Percentiles rank a stretch among this genome's conserved stretches.
Evolutionary conservation across 495 filamentous ascomycete genomes (phyloP).

Genomic region (Letharia columbiana): DNA sequence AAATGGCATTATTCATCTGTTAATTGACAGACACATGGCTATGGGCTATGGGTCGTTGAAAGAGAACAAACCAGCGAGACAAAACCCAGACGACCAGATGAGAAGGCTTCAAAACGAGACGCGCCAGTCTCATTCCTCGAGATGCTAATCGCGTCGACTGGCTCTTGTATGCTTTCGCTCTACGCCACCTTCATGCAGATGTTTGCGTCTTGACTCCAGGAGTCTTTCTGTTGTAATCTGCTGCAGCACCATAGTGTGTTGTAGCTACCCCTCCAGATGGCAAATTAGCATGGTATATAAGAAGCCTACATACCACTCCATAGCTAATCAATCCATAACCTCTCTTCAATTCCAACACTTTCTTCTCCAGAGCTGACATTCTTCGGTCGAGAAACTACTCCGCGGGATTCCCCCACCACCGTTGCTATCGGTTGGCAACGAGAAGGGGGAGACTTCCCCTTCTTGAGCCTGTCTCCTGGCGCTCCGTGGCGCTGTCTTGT

Average conservation of each 20-base stretch:
- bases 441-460: constrained; percentile 15
- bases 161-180: not conserved
- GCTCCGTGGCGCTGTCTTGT: not conserved
- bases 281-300: too few species aligned
- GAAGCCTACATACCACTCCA: too few species aligned
- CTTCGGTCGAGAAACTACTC: not conserved
- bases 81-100: not conserved
- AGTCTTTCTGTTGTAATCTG: too few species aligned
- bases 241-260: too few species aligned
- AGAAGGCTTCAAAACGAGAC: not conserved
- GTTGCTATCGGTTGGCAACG: not conserved
- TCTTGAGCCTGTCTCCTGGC: constrained; percentile 9
- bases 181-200: not conserved
- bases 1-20: not conserved
- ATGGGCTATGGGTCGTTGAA: not conserved
- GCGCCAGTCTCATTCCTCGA: not conserved
- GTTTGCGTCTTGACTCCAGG: not conserved
- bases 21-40: not conserved
- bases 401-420: not conserved
- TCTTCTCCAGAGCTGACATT: not conserved
- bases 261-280: too few species aligned
- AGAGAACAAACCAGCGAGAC: not conserved
- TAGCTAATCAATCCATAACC: too few species aligned
- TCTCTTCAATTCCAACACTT: too few species aligned
- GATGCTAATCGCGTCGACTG: not conserved